Evolutionary conservation across 441 rosid species (phyloP), one percentile per base, ranked within the genome.

Genomic region (Breynia disticha): DNA sequence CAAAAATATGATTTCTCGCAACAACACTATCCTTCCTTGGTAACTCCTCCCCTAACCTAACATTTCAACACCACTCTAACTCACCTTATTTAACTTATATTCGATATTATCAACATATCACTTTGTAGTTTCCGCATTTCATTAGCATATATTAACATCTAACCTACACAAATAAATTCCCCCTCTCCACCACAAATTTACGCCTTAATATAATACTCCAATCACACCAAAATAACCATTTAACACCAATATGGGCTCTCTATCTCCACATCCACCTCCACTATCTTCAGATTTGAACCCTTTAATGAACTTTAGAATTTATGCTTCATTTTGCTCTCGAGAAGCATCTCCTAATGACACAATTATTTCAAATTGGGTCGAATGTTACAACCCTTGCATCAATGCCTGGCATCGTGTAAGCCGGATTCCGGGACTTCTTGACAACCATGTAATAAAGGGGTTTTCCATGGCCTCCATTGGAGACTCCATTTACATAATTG

Each of bases 391-490:
- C 35, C 72, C 70, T 0, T 43, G 54, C 0, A 13, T 0, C 54
- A 63, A 76, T n/a, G 19, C 61, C 16, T 68, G 76, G 76, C 48
- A 61, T 39, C 63, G 48, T 2, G 60, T 70, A 0, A 46, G 62
- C 57, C 18, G 48, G 20, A 56, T 73, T 28, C 78, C 78, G 0
- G 68, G 64, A 10, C 55, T 57, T 24, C 14, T 3, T 3, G 62
- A 65, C 4, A 65, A 68, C 46, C 73, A 63, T 1, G 72, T 76
- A 11, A 41, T 68, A 5, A 76, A 73, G 56, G 70, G 69, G 0
- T 73, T 68, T 35, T 62, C 74, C 5, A 71, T 73, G 74, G 74
- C 41, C 51, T 51, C 74, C 15, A n/a, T 70, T 0, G 64, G 72
- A 20, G 70, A 59, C 17, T 46, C 18, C 11, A 22, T 73, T 19